Evolutionary conservation across 306 rosid species (phyloP).

Genomic region (Castanea crenata): DNA sequence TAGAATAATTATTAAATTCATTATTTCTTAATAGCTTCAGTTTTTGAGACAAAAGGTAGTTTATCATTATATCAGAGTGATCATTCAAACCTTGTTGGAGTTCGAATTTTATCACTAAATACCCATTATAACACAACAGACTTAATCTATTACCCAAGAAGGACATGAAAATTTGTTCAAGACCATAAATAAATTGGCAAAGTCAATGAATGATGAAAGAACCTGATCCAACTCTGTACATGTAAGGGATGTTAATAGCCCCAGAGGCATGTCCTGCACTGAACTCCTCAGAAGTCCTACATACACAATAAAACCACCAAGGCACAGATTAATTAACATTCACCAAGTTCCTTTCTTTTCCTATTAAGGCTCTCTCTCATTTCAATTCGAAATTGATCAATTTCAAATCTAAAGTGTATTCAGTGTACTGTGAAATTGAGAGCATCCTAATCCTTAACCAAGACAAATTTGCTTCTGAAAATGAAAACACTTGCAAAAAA

Average conservation of each 20-base stretch:
- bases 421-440: too few species aligned
- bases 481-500: neutral
- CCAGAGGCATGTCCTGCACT: constrained; percentile 64
- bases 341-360: neutral
- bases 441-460: neutral
- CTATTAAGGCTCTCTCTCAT: neutral
- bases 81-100: too few species aligned
- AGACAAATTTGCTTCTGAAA: neutral
- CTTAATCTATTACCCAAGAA: neutral
- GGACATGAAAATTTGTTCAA: neutral
- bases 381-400: too few species aligned
- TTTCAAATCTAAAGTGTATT: too few species aligned
- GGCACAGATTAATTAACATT: neutral
- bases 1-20: too few species aligned
- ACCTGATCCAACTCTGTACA: constrained; percentile 84
- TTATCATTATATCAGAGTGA: too few species aligned
- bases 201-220: neutral
- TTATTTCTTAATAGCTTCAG: too few species aligned
- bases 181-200: neutral
- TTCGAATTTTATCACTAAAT: too few species aligned
- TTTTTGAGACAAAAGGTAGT: too few species aligned
- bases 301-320: neutral
- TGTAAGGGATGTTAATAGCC: constrained; percentile 76
- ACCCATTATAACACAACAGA: neutral
- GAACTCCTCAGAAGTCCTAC: constrained; percentile 80